Base-by-base conservation (phyloP, 2,329 filamentous ascomycete genomes). In the Alternaria sp. region DNA sequence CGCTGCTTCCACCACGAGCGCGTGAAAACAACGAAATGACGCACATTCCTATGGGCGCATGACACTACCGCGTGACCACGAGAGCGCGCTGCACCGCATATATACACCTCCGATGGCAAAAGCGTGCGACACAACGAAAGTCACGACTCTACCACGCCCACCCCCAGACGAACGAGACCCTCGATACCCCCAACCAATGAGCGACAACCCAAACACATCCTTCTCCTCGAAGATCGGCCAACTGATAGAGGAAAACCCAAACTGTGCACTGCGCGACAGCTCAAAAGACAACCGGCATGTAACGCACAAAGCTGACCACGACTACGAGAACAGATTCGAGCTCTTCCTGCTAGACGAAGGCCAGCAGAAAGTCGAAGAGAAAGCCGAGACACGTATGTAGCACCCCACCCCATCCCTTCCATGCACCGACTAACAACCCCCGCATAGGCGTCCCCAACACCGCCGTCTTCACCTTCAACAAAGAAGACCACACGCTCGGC, bases 401-500 rank as follows among this genome's bases (percentile, higher is more conserved):
- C 45, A 11, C n/a, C 1, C 5, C n/a, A 17, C n/a, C 1, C n/a
- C 36, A 40, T 40, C 36, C 36, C 36, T 17, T 17, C n/a, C n/a
- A 40, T 1, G 0, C 15, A 40, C 59, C 61, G n/a, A 65, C 23
- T 47, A 62, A 44, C 17, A 9, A 40, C 3, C 36, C 36, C 17
- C 17, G 9, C 52, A n/a, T 58, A 96, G 93, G 93, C 76, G 93
- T 97, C 78, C 93, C 95, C 21, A 97, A 97, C 79, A 93, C 92
- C n/a, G 92, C 93, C 10, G 92, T 97, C 81, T 99, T 99, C 83
- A 89, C 93, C 62, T 90, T 99, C 82, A 93, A 93, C 82, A 98
- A 97, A 81, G 96, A 99, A 81, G 96, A 99, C 74, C 95, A 97
- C 82, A 97, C 95, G 1, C 88, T 99, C 25, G 96, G 91, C 73